Conservation (phyloP, 129 eudicot species). For the Helianthus tuberosus region DNA sequence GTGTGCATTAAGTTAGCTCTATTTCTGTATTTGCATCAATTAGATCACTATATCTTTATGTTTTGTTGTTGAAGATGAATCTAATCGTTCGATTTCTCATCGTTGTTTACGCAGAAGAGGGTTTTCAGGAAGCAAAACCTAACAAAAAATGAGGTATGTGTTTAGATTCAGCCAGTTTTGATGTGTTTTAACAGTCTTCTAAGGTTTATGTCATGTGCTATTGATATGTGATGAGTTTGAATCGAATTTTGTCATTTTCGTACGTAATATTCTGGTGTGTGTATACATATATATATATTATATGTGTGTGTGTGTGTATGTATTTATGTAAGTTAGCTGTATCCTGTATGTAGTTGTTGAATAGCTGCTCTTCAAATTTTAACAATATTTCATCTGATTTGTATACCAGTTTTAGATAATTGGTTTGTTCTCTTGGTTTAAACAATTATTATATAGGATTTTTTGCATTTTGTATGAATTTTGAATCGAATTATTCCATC, state of each 20-base stretch:
- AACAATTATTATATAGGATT: background rate
- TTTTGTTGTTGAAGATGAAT: background rate
- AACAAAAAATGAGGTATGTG: conserved; percentile 30
- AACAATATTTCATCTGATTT: no score
- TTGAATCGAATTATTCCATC: background rate
- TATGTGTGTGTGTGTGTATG: no score
- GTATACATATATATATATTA: no score
- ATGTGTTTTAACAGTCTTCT: background rate
- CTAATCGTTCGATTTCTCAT: background rate
- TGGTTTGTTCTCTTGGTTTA: background rate
- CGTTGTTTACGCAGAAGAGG: conserved; percentile 4
- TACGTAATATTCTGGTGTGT: no score
- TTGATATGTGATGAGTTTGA: background rate
- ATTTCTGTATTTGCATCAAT: background rate
- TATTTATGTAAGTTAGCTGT: no score
- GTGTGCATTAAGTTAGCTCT: background rate
- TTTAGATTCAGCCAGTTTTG: conserved; percentile 3
- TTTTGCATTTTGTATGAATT: background rate
- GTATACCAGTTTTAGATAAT: background rate
- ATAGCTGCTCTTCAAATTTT: no score
- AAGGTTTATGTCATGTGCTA: background rate
- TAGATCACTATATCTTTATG: background rate
- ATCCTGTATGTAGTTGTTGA: no score
- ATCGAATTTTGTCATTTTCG: no score
- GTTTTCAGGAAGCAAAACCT: conserved; percentile 6